These are phyloP conservation scores for Cladobotryum protrusum DNA, from an alignment of 2,329 filamentous ascomycete genomes.

Conservation along the genomic window DNA sequence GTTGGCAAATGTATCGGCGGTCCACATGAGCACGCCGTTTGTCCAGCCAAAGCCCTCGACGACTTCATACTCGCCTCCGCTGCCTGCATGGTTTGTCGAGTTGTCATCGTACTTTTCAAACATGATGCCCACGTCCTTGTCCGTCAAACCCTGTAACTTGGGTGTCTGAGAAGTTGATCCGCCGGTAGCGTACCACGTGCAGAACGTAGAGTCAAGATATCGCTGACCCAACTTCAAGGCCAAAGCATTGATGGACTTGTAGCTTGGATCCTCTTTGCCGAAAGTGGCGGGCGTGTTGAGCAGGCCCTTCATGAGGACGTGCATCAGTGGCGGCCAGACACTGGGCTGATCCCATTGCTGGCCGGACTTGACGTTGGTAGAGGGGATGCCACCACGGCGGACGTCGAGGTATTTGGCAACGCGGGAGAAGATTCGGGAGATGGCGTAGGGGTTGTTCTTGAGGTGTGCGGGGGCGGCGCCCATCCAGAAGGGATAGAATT, in stretches of 20 bases:
- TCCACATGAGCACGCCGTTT: slow-evolving; percentile 63
- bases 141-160: slow-evolving; percentile 40
- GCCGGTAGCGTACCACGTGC: slow-evolving; percentile 63
- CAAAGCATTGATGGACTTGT: slow-evolving; percentile 46
- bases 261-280: slow-evolving; percentile 46
- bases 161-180: slow-evolving; percentile 50
- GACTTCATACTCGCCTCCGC: slow-evolving; percentile 63
- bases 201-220: slow-evolving; percentile 62
- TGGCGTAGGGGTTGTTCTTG: slow-evolving; percentile 52
- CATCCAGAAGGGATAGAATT: slow-evolving; percentile 65
- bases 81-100: slow-evolving; percentile 53
- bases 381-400: slow-evolving; percentile 51
- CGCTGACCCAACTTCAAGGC: slow-evolving; percentile 56
- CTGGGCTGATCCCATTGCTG: slow-evolving; percentile 68
- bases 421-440: slow-evolving; percentile 48
- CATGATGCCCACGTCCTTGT: slow-evolving; percentile 50
- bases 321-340: slow-evolving; percentile 63
- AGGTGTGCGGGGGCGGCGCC: slow-evolving; percentile 54
- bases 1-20: slow-evolving; percentile 54
- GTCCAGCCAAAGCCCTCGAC: slow-evolving; percentile 68
- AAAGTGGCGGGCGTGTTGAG: slow-evolving; percentile 54
- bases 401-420: slow-evolving; percentile 47
- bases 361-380: slow-evolving; percentile 54
- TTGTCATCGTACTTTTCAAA: slow-evolving; percentile 65
- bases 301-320: slow-evolving; percentile 57